Conservation (phyloP, 768 basidiomycete species). For the Hericium rajendrae region DNA sequence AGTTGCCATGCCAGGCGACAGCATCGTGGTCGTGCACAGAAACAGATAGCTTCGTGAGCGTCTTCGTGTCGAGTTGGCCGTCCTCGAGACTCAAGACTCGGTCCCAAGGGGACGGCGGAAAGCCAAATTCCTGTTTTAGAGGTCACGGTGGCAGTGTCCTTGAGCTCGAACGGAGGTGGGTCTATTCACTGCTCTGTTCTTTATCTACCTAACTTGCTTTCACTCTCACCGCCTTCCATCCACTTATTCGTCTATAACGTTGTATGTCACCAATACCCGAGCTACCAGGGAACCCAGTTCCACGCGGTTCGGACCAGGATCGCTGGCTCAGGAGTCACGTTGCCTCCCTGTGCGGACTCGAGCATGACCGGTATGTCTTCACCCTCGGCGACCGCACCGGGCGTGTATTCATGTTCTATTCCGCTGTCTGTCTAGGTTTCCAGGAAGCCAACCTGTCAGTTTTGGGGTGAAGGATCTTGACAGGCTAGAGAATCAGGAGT, state of each 20-base stretch:
- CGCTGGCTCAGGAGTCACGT: slow-evolving; percentile 56
- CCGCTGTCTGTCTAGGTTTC: slow-evolving; percentile 49
- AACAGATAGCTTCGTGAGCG: background rate
- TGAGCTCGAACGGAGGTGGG: background rate
- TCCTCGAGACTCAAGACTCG: background rate
- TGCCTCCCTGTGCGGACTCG: slow-evolving; percentile 53
- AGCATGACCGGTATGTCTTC: slow-evolving; percentile 48
- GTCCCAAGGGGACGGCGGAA: background rate
- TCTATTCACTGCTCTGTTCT: too few relatives aligned
- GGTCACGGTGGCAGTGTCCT: background rate
- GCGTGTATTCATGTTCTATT: background rate
- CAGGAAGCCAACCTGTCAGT: slow-evolving; percentile 93
- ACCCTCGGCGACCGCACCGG: background rate
- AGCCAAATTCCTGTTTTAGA: background rate
- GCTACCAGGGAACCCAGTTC: slow-evolving; percentile 55
- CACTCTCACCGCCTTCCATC: background rate
- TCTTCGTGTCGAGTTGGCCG: background rate
- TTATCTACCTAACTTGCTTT: background rate
- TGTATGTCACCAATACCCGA: slow-evolving; percentile 39
- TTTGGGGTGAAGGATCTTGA: slow-evolving; percentile 63
- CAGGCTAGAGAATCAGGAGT: slow-evolving; percentile 82
- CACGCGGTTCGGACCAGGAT: slow-evolving; percentile 48
- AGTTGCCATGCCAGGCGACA: too few relatives aligned
- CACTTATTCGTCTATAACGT: background rate
- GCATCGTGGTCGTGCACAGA: too few relatives aligned